Base-by-base conservation (phyloP, 176 grass and related monocot species). In the Phoenix roebelenii region DNA sequence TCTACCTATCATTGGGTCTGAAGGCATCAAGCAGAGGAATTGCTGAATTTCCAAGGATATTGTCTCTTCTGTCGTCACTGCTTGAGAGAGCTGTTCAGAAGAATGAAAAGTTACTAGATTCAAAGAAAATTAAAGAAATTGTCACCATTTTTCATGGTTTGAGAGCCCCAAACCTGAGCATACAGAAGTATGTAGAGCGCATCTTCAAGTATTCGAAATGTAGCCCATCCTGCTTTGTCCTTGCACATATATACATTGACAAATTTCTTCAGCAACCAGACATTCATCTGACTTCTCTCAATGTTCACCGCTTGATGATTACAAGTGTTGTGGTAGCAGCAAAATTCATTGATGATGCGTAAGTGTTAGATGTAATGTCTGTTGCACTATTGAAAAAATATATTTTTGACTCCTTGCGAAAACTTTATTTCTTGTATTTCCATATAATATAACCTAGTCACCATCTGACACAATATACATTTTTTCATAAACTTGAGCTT, bases 331-430 rank as follows among this genome's bases (percentile, higher is more conserved):
- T 87, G 39, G 61, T 90, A 68, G 86, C 86, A 61, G 91, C 91
- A 57, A 96, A 96, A 80, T 95, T 95, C 71, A 87, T 74, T 60
- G 90, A 95, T 84, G 90, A 95, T 49, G 69, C 57, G 90, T 95
- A 84, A 87, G 83, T 51, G 57, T 60, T 66, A 5, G 51, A 4
- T 23, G 6, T 44, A 12, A 44, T 44, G 35, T 14, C 35, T 44
- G 2, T 44, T 44, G 35, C 2, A 44, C 10, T 44, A 14, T 44
- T 44, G 1, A 44, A 44, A 44, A 2, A 2, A 14, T 44, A 12
- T 44, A 44, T 14, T 44, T 44, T 44, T 44, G 35, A 44, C 35
- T 2, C 9, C 9, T 12, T 44, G 10, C 2, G 2, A 44, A 44
- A 44, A 44, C 35, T 44, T 9, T 2, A 44, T 44, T 44, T 44